A percentile compares a stretch with the other conserved stretches of the same genome.
Conservation (phyloP, 2,329 filamentous ascomycete species). For the Xylariaceae sp. region DNA sequence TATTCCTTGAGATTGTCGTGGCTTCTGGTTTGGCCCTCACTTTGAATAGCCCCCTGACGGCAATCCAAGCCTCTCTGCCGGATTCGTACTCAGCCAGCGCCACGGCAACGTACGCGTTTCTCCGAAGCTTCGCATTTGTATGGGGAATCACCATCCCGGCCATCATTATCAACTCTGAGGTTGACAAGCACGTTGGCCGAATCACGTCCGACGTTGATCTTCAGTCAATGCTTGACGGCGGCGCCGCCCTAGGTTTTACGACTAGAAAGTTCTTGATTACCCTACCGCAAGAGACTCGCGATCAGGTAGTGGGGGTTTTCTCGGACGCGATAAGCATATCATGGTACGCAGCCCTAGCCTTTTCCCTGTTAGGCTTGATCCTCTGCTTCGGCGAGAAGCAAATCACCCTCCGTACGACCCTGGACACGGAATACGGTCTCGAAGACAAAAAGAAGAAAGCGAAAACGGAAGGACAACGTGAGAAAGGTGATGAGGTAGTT, state of each 20-base stretch:
- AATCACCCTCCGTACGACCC: background rate
- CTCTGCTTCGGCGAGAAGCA: background rate
- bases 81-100: constrained; percentile 44
- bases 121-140: constrained; percentile 35
- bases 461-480: too few relatives aligned
- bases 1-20: constrained; percentile 45
- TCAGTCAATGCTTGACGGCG: background rate
- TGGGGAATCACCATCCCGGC: constrained; percentile 14
- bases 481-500: too few relatives aligned
- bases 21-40: constrained; percentile 50
- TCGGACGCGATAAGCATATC: too few relatives aligned
- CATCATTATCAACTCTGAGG: constrained; percentile 1
- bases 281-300: background rate
- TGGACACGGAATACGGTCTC: background rate
- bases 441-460: too few relatives aligned
- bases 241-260: too few relatives aligned
- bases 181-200: background rate
- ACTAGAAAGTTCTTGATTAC: too few relatives aligned
- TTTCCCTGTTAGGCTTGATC: background rate
- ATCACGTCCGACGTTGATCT: background rate
- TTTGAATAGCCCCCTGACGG: constrained; percentile 47
- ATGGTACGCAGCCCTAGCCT: background rate
- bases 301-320: too few relatives aligned
- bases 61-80: constrained; percentile 45
- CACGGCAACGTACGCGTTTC: constrained; percentile 47